These are phyloP conservation scores for Triticum dicoccoides DNA, from an alignment of 176 grass and related monocot species.

Conservation along the genomic window DNA sequence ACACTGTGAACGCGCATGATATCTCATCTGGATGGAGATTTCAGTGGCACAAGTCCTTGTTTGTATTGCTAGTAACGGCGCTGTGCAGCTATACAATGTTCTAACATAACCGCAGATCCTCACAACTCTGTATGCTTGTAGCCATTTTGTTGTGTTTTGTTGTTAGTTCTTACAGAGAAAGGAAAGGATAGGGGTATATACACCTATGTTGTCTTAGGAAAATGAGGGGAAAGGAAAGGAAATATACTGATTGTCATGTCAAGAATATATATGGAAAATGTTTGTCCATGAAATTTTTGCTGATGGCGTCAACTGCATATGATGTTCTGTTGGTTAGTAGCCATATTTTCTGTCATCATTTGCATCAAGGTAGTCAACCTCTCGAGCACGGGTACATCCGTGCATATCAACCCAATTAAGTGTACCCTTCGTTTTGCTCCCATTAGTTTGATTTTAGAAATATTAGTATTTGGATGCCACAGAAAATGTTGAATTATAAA, in stretches of 20 bases:
- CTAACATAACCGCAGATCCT: not conserved
- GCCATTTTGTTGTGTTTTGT: conserved; percentile 14
- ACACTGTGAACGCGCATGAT: conserved; percentile 50
- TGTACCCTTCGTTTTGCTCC: not conserved
- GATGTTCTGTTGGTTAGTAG: not conserved
- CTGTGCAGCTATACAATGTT: conserved; percentile 32
- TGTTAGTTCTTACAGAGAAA: conserved; percentile 19
- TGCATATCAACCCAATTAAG: not conserved
- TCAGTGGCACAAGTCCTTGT: conserved; percentile 32
- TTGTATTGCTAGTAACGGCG: conserved; percentile 44
- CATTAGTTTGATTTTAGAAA: not conserved
- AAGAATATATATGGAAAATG: not conserved
- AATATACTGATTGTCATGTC: not conserved
- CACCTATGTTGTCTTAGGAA: not conserved
- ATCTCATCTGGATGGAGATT: conserved; percentile 63
- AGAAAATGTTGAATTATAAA: not conserved
- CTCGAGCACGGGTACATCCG: too few relatives aligned
- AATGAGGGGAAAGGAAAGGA: not conserved
- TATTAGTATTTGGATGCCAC: not conserved
- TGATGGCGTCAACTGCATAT: not conserved
- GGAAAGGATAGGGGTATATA: not conserved
- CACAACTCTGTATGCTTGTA: not conserved
- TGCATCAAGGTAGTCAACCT: not conserved
- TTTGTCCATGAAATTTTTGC: not conserved
- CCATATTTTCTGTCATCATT: not conserved